These are phyloP conservation scores for Neonectria sp. DNA, from an alignment of 2,329 filamentous ascomycete genomes.

Conservation along the genomic window DNA sequence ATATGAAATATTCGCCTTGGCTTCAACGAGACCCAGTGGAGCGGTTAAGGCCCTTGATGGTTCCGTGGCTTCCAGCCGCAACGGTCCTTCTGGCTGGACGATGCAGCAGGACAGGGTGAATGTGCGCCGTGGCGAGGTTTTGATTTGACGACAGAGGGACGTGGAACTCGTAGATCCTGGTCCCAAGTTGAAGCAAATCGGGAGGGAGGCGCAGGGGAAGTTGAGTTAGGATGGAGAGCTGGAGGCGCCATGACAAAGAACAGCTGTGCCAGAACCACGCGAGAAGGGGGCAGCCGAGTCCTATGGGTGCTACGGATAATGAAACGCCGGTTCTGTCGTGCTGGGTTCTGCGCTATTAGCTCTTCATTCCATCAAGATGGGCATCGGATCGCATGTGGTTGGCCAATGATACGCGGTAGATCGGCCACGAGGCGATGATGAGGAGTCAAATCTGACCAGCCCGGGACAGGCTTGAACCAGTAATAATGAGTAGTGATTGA, in stretches of 20 bases:
- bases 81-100: constrained; percentile 22
- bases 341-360: constrained; percentile 8
- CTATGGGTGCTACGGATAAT: constrained; percentile 3
- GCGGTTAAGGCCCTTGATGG: constrained; percentile 32
- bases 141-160: constrained; percentile 39
- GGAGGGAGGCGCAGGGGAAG: constrained; percentile 18
- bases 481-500: neutral
- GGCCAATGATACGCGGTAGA: constrained; percentile 38
- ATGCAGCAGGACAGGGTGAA: constrained; percentile 1
- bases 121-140: constrained; percentile 36
- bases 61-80: constrained; percentile 23
- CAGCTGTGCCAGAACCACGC: constrained; percentile 13
- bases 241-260: constrained; percentile 29
- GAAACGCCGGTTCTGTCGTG: constrained; percentile 11
- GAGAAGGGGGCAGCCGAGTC: constrained; percentile 14
- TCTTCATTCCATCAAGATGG: constrained; percentile 9
- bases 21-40: constrained; percentile 28
- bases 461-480: neutral
- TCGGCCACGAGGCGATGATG: constrained; percentile 39
- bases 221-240: constrained; percentile 10
- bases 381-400: neutral
- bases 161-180: constrained; percentile 24
- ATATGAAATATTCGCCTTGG: constrained; percentile 7
- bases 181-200: constrained; percentile 11
- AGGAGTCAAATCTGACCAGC: neutral